A percentile compares a stretch with the other conserved stretches of the same genome.
phyloP scores from a whole-genome alignment of 768 basidiomycete genomes.

The Trametes punicea region DNA sequence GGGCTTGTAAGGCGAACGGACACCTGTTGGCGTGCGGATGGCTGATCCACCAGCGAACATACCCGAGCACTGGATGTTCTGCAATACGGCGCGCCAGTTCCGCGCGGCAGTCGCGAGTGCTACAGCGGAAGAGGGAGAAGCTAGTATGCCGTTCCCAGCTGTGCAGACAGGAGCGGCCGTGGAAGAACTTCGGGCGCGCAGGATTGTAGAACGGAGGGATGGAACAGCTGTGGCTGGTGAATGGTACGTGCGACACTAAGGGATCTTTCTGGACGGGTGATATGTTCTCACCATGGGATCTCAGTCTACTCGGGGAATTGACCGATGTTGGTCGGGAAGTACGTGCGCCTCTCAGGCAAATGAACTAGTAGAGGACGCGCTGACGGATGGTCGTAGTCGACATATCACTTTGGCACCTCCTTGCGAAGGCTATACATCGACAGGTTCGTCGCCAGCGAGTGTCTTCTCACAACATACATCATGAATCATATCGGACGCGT shows the following conservation, averaged over 20 bases:
- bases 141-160: not conserved
- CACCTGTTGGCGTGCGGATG: constrained; percentile 71
- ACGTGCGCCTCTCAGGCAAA: constrained; percentile 10
- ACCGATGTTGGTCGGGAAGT: constrained; percentile 71
- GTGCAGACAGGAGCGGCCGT: not conserved
- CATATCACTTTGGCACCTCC: constrained; percentile 56
- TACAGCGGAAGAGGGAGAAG: constrained; percentile 5
- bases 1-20: constrained; percentile 57
- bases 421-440: constrained; percentile 66
- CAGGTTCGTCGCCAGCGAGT: constrained; percentile 37
- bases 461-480: no score
- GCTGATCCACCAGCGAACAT: constrained; percentile 58
- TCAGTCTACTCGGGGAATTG: constrained; percentile 66
- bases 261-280: not conserved
- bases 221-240: constrained; percentile 53
- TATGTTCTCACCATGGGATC: not conserved
- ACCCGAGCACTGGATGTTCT: constrained; percentile 68
- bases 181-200: constrained; percentile 37
- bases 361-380: not conserved
- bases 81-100: constrained; percentile 52
- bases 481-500: not conserved
- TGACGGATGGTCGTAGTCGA: constrained; percentile 46
- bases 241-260: constrained; percentile 46
- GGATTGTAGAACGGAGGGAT: constrained; percentile 54
- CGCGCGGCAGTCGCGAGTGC: constrained; percentile 40